phyloP scores from a whole-genome alignment of 257 asterid species.

The Craterostigma plantagineum region DNA sequence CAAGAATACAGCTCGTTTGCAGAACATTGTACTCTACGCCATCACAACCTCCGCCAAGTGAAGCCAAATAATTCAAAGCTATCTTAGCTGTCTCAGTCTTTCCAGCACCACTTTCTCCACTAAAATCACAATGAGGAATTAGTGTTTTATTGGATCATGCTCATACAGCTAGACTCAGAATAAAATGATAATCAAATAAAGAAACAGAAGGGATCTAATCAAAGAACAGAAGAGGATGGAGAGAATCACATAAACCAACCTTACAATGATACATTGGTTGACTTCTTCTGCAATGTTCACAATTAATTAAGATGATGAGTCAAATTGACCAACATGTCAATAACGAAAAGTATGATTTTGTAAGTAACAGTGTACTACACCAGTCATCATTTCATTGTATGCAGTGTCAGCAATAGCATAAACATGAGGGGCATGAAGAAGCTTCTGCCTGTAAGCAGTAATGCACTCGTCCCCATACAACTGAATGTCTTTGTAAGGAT shows the following conservation, averaged over 20 bases:
- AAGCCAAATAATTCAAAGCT: slow-evolving; percentile 82
- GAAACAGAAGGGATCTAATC: slow-evolving; percentile 1
- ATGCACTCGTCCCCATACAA: slow-evolving; percentile 52
- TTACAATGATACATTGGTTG: slow-evolving; percentile 81
- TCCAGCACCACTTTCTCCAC: slow-evolving; percentile 98
- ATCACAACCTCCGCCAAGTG: slow-evolving; percentile 49
- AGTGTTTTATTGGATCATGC: too few relatives aligned
- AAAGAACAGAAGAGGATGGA: slow-evolving; percentile 1
- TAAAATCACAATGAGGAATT: slow-evolving; percentile 13
- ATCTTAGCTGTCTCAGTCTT: slow-evolving; percentile 93
- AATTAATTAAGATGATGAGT: background rate
- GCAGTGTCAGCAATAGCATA: slow-evolving; percentile 72
- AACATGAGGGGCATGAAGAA: slow-evolving; percentile 76
- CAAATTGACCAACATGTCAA: background rate
- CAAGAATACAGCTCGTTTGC: slow-evolving; percentile 66
- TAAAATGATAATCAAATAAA: slow-evolving; percentile 5
- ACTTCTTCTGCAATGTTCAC: slow-evolving; percentile 38
- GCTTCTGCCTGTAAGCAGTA: slow-evolving; percentile 56
- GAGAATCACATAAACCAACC: slow-evolving; percentile 34
- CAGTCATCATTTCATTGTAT: slow-evolving; percentile 66
- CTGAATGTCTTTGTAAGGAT: slow-evolving; percentile 66
- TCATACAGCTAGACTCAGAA: background rate
- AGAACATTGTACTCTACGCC: slow-evolving; percentile 59
- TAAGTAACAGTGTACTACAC: slow-evolving; percentile 13
- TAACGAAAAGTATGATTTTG: slow-evolving; percentile 5